Base-by-base conservation (phyloP, 148 eudicot species). In the Nyssa sinensis region DNA sequence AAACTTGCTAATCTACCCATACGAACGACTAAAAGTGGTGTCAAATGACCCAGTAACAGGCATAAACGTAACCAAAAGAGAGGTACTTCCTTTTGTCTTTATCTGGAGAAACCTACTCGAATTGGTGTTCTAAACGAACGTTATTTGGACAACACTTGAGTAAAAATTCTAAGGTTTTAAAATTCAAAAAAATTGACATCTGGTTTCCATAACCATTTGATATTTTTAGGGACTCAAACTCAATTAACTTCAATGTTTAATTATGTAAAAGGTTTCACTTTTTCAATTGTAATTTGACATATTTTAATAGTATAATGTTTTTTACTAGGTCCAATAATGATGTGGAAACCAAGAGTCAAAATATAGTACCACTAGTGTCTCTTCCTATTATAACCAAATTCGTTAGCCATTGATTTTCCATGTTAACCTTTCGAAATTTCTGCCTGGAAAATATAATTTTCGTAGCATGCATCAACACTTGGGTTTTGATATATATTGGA, bases 41-140 rank as follows among this genome's bases (percentile, higher is more conserved):
- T 82, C 88, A 13, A 67, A 49, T 37, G 78, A 85, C 41, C 88
- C 85, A 41, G 79, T 77, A 51, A 74, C 74, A 21, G 78, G 63
- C 29, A 74, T 79, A 68, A 78, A 79, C 58, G 57, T 79, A 62
- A 85, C 85, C 64, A 85, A 77, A 77, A 84, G 85, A 29, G 85
- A 85, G 88, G 88, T 85, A 80, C 32, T 16, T 32, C 27, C 32
- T 24, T 35, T n/a, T n/a, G n/a, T n/a, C n/a, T n/a, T n/a, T n/a
- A n/a, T n/a, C n/a, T n/a, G n/a, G n/a, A n/a, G n/a, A n/a, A n/a
- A n/a, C n/a, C n/a, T n/a, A n/a, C n/a, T n/a, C n/a, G n/a, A n/a
- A n/a, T n/a, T n/a, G n/a, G n/a, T n/a, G n/a, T n/a, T n/a, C n/a
- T n/a, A n/a, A n/a, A n/a, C n/a, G n/a, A n/a, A n/a, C 12, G n/a